Base-by-base conservation (phyloP, 331 rosid genomes). In the Saraca asoca region DNA sequence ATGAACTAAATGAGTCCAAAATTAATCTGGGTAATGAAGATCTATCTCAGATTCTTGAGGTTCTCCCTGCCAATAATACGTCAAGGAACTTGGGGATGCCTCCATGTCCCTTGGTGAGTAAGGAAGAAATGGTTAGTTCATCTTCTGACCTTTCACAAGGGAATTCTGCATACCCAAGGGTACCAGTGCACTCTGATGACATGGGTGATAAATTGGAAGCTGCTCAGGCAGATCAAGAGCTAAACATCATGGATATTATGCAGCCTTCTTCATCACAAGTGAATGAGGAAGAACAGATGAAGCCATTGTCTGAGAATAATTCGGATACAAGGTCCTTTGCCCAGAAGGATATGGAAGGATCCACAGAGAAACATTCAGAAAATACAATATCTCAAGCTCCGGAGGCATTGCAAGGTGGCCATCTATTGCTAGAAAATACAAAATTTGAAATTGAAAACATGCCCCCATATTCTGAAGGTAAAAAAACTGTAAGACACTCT, bases 201-300 rank as follows among this genome's bases (percentile, higher is more conserved):
- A 14, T 42, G 1, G 41, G 48, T 72, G 79, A 45, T 62, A 68
- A 78, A 71, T 66, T 64, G 74, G 74, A 64, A 67, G 75, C 71
- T 48, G 53, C 79, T 72, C 64, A 31, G 18, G 70, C 62, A 44
- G 58, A 60, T 57, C 65, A 56, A 37, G 56, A 38, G 6, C 44
- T 60, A 61, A 71, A 53, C 66, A 63, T 17, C 72, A 39, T 68
- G 12, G 71, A 66, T 17, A 14, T 60, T 66, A 73, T 44, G 12
- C 53, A 64, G 52, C 46, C 75, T 50, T 74, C 46, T 17, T 46
- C 62, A 44, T 51, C 72, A 73, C 67, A 57, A 33, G 61, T 43
- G 14, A 56, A 78, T 55, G 74, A 38, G 58, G 73, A 48, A 61
- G 70, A 66, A 70, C 71, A 65, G 38, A 39, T 44, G 8, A 68